phyloP scores from a whole-genome alignment of 2,329 filamentous ascomycete species.

The Diaporthe aspalathi region DNA sequence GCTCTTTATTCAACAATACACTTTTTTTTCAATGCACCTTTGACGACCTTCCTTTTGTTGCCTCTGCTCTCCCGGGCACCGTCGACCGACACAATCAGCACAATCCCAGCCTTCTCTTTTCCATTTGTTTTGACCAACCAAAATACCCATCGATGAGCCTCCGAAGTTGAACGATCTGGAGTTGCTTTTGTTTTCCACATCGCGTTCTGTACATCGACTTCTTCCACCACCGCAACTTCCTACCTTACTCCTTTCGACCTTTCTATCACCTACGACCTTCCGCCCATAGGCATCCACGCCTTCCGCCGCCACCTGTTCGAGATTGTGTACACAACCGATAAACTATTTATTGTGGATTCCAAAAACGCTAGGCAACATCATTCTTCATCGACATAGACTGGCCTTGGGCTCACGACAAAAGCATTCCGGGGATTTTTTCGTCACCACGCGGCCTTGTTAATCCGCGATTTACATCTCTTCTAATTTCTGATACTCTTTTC shows the following conservation, averaged over 20 bases:
- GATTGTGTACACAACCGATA: conserved; percentile 35
- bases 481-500: conserved; percentile 40
- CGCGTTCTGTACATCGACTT: conserved; percentile 38
- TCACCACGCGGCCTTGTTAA: conserved; percentile 43
- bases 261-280: conserved; percentile 22
- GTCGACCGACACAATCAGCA: conserved; percentile 46
- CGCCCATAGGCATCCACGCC: conserved; percentile 5
- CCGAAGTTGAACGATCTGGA: conserved; percentile 58
- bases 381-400: conserved; percentile 41
- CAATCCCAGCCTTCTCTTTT: conserved; percentile 41
- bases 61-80: conserved; percentile 46
- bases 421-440: conserved; percentile 43
- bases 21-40: conserved; percentile 39
- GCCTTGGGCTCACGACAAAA: conserved; percentile 35
- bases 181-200: conserved; percentile 47
- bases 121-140: conserved; percentile 52
- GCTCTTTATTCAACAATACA: conserved; percentile 38
- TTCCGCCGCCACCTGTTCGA: conserved; percentile 23
- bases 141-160: conserved; percentile 58
- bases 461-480: conserved; percentile 42
- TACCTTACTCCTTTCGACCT: no score
- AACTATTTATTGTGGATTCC: conserved; percentile 26
- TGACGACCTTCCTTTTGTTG: conserved; percentile 48
- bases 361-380: conserved; percentile 37
- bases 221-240: conserved; percentile 34